Conservation (phyloP, 768 basidiomycete species). For the Cytidiella melzeri region DNA sequence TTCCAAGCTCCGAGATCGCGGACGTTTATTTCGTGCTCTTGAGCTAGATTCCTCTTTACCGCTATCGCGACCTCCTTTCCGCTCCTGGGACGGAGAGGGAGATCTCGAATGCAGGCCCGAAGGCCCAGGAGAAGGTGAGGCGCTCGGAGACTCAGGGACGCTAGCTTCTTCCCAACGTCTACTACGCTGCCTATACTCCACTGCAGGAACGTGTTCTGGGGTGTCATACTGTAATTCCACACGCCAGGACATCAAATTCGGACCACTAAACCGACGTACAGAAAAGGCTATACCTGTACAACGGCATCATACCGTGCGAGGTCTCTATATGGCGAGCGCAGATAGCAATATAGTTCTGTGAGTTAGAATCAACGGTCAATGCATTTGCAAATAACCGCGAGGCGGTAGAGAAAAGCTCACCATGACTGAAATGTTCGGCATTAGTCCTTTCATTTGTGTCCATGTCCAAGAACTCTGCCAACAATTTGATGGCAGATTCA, state of each 20-base stretch:
- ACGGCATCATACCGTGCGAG: constrained; percentile 74
- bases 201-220: constrained; percentile 37
- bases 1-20: neutral
- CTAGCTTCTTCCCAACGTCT: constrained; percentile 25
- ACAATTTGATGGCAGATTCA: constrained; percentile 74
- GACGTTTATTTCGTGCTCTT: constrained; percentile 1
- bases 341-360: constrained; percentile 81
- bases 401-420: constrained; percentile 34
- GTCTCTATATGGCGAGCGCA: constrained; percentile 85
- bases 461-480: constrained; percentile 87
- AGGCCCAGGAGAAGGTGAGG: constrained; percentile 20
- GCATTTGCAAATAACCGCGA: neutral
- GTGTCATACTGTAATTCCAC: constrained; percentile 49
- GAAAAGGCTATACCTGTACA: constrained; percentile 54
- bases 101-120: constrained; percentile 11
- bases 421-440: constrained; percentile 93
- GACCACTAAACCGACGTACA: neutral
- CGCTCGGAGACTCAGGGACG: constrained; percentile 20
- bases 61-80: too few species aligned
- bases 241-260: neutral
- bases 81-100: constrained; percentile 22
- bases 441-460: constrained; percentile 57
- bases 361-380: neutral
- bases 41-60: too few species aligned
- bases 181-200: constrained; percentile 20